Percentiles rank a stretch among this genome's conserved stretches.
phyloP scores from a whole-genome alignment of 2,329 filamentous ascomycete genomes.

The Ploettnerulaceae sp. region DNA sequence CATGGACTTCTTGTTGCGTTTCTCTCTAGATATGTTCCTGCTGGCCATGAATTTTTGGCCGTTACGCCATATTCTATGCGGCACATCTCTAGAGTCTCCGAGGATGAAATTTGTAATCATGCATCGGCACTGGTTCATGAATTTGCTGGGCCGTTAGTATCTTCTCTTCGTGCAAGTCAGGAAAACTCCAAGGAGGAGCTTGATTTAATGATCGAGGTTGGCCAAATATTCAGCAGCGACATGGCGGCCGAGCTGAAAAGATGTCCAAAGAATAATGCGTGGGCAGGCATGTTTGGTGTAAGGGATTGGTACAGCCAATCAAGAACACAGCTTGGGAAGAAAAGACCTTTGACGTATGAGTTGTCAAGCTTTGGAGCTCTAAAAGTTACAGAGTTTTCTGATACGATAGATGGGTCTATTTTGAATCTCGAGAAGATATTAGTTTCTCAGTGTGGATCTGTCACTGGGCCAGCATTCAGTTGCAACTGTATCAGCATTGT shows the following conservation, averaged over 20 bases:
- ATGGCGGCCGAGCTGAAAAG: constrained; percentile 5
- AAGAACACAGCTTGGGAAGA: constrained; percentile 3
- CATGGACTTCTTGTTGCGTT: constrained; percentile 2
- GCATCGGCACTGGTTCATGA: constrained; percentile 3
- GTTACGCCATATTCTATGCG: constrained; percentile 5
- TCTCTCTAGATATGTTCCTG: neutral
- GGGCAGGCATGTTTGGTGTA: constrained; percentile 5
- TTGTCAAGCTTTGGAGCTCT: neutral
- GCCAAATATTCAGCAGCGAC: neutral
- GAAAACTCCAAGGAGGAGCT: neutral
- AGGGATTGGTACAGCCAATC: constrained; percentile 5
- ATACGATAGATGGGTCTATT: neutral
- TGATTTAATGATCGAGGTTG: neutral
- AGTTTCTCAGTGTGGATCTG: constrained; percentile 4
- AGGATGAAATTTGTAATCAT: constrained; percentile 4
- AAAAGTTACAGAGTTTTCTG: neutral
- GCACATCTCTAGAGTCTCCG: neutral
- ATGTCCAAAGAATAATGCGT: neutral
- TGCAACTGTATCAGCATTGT: constrained; percentile 1
- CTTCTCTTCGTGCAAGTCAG: neutral
- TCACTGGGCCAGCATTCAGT: constrained; percentile 1
- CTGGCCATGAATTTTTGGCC: constrained; percentile 1
- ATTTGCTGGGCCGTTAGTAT: neutral
- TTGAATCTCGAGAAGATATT: neutral
- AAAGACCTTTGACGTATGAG: constrained; percentile 2